Base-by-base conservation (phyloP, 129 eudicot species). In the Escallonia rubra region DNA sequence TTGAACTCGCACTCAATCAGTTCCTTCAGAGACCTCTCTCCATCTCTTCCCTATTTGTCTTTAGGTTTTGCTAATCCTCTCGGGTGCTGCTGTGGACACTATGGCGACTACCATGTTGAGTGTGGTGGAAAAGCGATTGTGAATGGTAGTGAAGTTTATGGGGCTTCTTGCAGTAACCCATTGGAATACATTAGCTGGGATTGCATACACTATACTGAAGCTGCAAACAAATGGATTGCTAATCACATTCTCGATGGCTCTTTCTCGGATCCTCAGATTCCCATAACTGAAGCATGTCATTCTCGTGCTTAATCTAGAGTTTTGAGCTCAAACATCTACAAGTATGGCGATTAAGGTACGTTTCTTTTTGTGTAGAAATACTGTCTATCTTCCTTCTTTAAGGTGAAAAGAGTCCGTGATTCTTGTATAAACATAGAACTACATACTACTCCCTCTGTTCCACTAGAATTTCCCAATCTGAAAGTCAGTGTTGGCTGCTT, bases 181-280 rank as follows among this genome's bases (percentile, higher is more conserved):
- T 67, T 45, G 5, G 71, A 76, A 23, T 80, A 80, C 59, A 81
- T 83, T 15, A 83, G 76, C 34, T 83, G 89, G 85, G 89, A 86
- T 53, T 78, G 88, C 42, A 41, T 82, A 77, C 92, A 82, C 68
- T 79, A 82, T 59, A 76, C 88, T 0, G 86, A 85, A 77, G 81
- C 92, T 13, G 85, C 86, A 50, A 86, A 82, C 63, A 73, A 66
- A 50, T 77, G 85, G 88, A 60, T 82, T 0, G 83, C 83, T 15
- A 34, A 71, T 42, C 78, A 13, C 15, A 39, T 86, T 76, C 23
- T 66, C 38, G 81, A 82, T 59, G 85, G 88, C 2, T 76, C 77
- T 3, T 46, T 74, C 47, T 73, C 73, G 57, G 74, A 78, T 72
- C 64, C 79, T 14, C 82, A 72, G 43, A 3, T 76, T 39, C 76